A percentile compares a stretch with the other conserved stretches of the same genome.
These are phyloP conservation scores for Plenodomus biglobosus DNA, from an alignment of 2,329 filamentous ascomycete genomes.

Conservation along the genomic window DNA sequence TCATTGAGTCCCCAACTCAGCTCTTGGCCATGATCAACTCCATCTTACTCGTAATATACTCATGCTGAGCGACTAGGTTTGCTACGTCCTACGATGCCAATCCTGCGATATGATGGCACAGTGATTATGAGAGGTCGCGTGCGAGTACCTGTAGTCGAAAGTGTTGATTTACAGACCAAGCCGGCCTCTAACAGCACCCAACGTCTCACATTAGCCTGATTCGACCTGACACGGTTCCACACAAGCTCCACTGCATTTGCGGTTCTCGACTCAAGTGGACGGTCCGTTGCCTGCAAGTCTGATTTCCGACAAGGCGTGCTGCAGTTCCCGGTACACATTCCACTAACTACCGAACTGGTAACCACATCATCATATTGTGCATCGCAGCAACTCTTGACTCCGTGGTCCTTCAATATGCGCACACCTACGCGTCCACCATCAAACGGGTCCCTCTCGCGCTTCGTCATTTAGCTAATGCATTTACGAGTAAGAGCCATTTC, in stretches of 20 bases:
- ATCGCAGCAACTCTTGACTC: slow-evolving; percentile 9
- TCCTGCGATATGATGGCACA: neutral
- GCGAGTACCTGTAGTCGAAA: slow-evolving; percentile 2
- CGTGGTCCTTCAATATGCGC: slow-evolving; percentile 5
- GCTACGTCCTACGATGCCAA: slow-evolving; percentile 6
- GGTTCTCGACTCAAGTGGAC: slow-evolving; percentile 10
- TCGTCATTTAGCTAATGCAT: slow-evolving; percentile 15
- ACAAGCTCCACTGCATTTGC: slow-evolving; percentile 12
- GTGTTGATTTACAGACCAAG: slow-evolving; percentile 28
- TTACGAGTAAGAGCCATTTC: slow-evolving; percentile 16
- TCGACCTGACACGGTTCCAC: slow-evolving; percentile 37
- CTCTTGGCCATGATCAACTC: neutral
- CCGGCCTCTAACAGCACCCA: slow-evolving; percentile 34
- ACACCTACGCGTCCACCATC: slow-evolving; percentile 8
- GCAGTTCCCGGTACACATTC: slow-evolving; percentile 13
- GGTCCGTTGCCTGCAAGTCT: slow-evolving; percentile 2
- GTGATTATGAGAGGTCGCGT: slow-evolving; percentile 1
- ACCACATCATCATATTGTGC: slow-evolving; percentile 12
- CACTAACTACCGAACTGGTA: slow-evolving; percentile 19
- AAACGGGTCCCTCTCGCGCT: slow-evolving; percentile 9
- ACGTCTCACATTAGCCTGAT: slow-evolving; percentile 43
- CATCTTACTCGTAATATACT: neutral
- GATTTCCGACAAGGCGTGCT: slow-evolving; percentile 14
- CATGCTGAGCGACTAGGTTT: neutral
- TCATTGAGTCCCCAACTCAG: neutral